Percentiles rank a stretch among this genome's conserved stretches.
phyloP scores from a whole-genome alignment of 208 protist genomes.

The Trypanosoma mega region DNA sequence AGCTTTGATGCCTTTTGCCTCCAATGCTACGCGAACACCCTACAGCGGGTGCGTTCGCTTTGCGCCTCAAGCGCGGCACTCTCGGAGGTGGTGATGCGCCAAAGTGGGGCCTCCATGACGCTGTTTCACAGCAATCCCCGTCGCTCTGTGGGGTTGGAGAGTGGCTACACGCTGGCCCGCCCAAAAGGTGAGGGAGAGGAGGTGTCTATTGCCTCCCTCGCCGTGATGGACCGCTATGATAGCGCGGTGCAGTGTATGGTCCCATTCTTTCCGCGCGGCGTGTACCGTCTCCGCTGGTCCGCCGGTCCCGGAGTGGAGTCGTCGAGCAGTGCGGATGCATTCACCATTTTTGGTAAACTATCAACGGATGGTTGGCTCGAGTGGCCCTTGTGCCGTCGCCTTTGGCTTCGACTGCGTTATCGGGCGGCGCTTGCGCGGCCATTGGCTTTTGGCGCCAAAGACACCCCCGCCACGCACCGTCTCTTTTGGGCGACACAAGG shows the following conservation, averaged over 20 bases:
- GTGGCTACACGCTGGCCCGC: neutral
- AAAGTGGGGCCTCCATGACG: neutral
- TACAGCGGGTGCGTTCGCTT: constrained; percentile 29
- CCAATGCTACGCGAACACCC: constrained; percentile 25
- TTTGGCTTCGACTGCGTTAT: constrained; percentile 44
- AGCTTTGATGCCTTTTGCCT: constrained; percentile 28
- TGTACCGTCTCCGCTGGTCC: constrained; percentile 30
- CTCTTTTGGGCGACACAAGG: constrained; percentile 77
- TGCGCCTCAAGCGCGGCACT: no score
- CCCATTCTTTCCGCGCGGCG: neutral
- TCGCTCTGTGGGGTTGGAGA: constrained; percentile 5
- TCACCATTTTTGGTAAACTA: constrained; percentile 45
- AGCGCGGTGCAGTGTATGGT: constrained; percentile 39
- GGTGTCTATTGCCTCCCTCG: constrained; percentile 27
- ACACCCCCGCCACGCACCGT: constrained; percentile 15
- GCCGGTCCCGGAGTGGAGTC: constrained; percentile 43
- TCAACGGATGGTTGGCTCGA: constrained; percentile 40
- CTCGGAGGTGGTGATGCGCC: neutral
- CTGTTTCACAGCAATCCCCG: constrained; percentile 14
- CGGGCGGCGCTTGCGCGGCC: constrained; percentile 36
- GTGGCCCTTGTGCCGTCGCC: constrained; percentile 26
- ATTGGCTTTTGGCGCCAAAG: constrained; percentile 1
- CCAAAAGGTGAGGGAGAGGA: neutral
- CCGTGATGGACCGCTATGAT: constrained; percentile 31
- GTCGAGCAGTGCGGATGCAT: constrained; percentile 1